Conservation (phyloP, 139 green algal genomes). For the Coelastrella sp. region DNA sequence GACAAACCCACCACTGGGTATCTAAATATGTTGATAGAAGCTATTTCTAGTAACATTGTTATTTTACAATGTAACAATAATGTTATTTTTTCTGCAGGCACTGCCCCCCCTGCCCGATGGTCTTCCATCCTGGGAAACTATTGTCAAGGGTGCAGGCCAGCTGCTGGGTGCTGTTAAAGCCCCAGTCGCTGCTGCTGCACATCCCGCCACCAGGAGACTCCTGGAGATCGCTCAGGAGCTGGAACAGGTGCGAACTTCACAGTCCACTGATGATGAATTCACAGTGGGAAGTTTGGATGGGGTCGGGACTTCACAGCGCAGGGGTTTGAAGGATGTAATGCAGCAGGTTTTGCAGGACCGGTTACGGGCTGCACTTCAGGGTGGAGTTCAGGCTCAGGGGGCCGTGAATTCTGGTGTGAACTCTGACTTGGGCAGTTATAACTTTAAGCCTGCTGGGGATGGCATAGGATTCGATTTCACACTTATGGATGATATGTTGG, state of each 20-base stretch:
- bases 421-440: not conserved
- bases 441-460: not conserved
- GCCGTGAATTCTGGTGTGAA: not conserved
- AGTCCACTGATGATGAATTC: not conserved
- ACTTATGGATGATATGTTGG: slow-evolving; percentile 17
- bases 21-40: no score
- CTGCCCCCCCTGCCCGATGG: not conserved
- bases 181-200: not conserved
- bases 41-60: not conserved
- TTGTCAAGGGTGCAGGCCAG: not conserved
- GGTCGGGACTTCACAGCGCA: not conserved
- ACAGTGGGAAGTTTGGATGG: not conserved
- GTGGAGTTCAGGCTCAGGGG: not conserved
- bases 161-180: not conserved
- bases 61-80: not conserved
- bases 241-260: slow-evolving; percentile 4
- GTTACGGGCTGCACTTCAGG: not conserved
- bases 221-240: not conserved
- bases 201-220: not conserved
- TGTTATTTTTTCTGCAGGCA: not conserved
- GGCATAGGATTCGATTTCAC: slow-evolving; percentile 22
- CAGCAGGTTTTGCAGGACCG: slow-evolving; percentile 14
- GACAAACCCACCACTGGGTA: no score
- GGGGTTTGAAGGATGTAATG: not conserved
- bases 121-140: not conserved